Evolutionary conservation across 2,329 filamentous ascomycete genomes (phyloP).

Genomic region (Ploettnerulaceae sp.): DNA sequence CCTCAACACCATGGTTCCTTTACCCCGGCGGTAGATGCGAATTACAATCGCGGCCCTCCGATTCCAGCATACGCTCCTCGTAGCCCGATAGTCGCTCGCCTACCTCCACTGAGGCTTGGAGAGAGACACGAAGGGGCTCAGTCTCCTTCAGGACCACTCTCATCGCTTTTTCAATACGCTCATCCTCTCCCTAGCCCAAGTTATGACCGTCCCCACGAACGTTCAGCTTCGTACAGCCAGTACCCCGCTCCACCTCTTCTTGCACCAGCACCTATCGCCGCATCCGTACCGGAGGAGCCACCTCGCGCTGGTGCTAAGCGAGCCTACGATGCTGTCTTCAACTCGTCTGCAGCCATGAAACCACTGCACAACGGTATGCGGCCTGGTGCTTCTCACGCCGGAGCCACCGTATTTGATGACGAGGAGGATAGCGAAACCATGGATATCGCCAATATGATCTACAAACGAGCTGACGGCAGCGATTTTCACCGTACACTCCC

Average conservation of each 20-base stretch:
- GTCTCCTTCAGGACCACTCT: constrained; percentile 26
- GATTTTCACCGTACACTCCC: constrained; percentile 5
- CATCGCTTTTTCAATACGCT: constrained; percentile 17
- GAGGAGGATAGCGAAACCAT: neutral
- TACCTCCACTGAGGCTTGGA: constrained; percentile 4
- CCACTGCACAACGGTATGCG: constrained; percentile 42
- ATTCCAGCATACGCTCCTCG: constrained; percentile 14
- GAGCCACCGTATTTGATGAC: constrained; percentile 22
- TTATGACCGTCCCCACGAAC: constrained; percentile 21
- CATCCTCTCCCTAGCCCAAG: constrained; percentile 17
- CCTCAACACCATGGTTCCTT: neutral
- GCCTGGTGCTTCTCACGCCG: constrained; percentile 32
- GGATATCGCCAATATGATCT: constrained; percentile 20
- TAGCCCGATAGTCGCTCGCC: neutral
- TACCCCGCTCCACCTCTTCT: constrained; percentile 16
- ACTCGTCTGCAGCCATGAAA: constrained; percentile 28
- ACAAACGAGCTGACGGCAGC: constrained; percentile 34
- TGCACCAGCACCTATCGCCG: constrained; percentile 3
- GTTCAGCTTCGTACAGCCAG: constrained; percentile 19
- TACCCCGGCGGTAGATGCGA: constrained; percentile 13
- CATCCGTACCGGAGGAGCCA: constrained; percentile 13
- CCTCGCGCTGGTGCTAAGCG: constrained; percentile 26
- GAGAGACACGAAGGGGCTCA: constrained; percentile 21
- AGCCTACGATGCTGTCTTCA: constrained; percentile 26
- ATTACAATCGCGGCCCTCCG: constrained; percentile 15